Base-by-base conservation (phyloP, 2,329 filamentous ascomycete genomes). In the Lizonia empirigonia region DNA sequence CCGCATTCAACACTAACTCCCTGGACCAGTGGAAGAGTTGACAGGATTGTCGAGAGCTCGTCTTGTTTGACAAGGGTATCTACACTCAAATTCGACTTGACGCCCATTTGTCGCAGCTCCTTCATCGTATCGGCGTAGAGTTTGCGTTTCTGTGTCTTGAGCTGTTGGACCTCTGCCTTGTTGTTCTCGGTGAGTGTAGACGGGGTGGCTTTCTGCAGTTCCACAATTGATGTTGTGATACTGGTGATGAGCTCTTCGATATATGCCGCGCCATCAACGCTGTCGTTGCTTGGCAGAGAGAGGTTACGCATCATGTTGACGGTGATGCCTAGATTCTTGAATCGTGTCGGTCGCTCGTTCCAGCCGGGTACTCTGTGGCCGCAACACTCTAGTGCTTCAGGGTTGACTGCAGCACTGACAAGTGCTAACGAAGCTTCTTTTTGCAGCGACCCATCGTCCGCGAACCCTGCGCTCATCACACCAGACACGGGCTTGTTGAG, bases 111-210 rank as follows among this genome's bases (percentile, higher is more conserved):
- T 27, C 91, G 85, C 22, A 97, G 77, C 18, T 86, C 84, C 65
- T 90, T 92, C 57, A 99, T 77, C 0, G 89, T 92, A 62, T 97
- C 93, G 1, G 91, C 89, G 63, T 96, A 94, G 12, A 97, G 82
- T 62, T 91, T 92, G 34, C 91, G 85, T 76, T 99, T 99, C 63
- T 90, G 84, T 2, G 85, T 86, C 78, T 97, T 97, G 60, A 97
- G 84, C 70, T 97, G 90, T 72, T 95, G 92, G 54, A 97, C 85
- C 13, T 82, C 73, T 9, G 86, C 82, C 68, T 92, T 93, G 72
- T 94, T 97, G 34, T 96, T 92, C 20, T 96, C 90, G 0, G 84
- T 96, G 36, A 96, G 76, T n/a, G 82, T 80, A 0, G 83, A 78
- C 0, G 94, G 94, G 0, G 94, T 99, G 58, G 91, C 88, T 52